Conservation (phyloP, 345 rosid genomes). For the Litchi chinensis region DNA sequence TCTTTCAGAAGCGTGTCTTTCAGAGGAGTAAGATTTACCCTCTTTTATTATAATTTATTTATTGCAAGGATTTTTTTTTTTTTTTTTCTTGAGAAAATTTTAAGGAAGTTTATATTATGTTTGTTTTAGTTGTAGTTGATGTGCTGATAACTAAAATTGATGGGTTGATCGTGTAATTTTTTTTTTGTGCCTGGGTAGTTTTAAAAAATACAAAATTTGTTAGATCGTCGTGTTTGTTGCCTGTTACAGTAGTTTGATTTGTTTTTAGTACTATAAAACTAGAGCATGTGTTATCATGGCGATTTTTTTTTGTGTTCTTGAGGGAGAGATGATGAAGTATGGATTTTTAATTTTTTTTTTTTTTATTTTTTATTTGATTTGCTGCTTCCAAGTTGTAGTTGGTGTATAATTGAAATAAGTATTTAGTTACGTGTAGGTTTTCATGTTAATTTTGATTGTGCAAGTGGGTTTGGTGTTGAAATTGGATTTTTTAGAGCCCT, state of each 20-base stretch:
- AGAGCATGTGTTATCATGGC: background rate
- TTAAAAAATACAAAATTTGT: background rate
- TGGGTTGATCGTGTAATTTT: background rate
- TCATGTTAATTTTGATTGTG: background rate
- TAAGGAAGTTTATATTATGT: background rate
- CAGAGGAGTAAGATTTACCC: slow-evolving; percentile 43
- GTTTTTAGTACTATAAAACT: background rate
- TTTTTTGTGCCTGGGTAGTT: background rate
- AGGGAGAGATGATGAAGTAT: background rate
- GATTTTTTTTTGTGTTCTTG: background rate
- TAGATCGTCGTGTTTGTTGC: slow-evolving; percentile 9
- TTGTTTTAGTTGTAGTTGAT: background rate
- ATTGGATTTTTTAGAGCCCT: background rate
- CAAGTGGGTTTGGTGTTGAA: background rate
- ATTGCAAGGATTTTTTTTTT: background rate
- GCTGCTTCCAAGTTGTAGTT: background rate
- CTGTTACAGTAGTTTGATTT: background rate
- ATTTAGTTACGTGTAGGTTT: background rate
- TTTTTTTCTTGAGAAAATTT: background rate
- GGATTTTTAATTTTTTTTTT: background rate
- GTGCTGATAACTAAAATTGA: background rate
- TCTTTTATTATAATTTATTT: background rate
- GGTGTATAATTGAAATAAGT: background rate
- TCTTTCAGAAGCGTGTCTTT: slow-evolving; percentile 55
- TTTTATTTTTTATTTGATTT: background rate